These are phyloP conservation scores for Fusarium sp. DNA, from an alignment of 2,329 filamentous ascomycete genomes.

Conservation along the genomic window DNA sequence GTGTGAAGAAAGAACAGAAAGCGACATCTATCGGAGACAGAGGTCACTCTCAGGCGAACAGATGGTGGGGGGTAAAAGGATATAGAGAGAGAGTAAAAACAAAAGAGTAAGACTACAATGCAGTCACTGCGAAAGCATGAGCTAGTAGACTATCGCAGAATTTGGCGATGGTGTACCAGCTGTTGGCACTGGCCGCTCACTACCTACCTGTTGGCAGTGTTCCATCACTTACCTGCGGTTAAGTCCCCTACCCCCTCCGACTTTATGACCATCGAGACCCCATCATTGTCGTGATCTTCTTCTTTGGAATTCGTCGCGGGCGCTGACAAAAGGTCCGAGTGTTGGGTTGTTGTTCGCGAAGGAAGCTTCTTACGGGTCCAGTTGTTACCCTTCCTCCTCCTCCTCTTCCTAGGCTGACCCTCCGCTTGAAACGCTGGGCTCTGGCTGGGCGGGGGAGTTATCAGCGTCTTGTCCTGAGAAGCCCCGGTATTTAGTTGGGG, in stretches of 20 bases:
- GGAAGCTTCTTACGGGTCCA: background rate
- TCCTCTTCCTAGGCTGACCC: background rate
- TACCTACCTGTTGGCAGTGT: background rate
- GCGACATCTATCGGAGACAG: too few species aligned
- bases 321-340: background rate
- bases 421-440: background rate
- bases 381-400: background rate
- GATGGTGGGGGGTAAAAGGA: background rate
- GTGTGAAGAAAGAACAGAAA: background rate
- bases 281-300: background rate
- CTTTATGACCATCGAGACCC: background rate
- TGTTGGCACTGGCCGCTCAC: constrained; percentile 7
- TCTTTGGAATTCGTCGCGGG: background rate
- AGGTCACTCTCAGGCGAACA: background rate
- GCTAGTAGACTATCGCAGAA: background rate
- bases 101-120: background rate
- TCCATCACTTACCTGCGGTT: background rate
- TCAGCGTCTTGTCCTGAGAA: background rate
- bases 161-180: background rate
- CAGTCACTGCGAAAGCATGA: background rate
- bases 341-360: background rate
- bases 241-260: background rate
- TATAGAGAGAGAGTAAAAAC: background rate
- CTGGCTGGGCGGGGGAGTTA: background rate
- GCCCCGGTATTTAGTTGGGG: background rate